phyloP scores from a whole-genome alignment of 2,329 filamentous ascomycete species.

The Leptographium radiaticola region DNA sequence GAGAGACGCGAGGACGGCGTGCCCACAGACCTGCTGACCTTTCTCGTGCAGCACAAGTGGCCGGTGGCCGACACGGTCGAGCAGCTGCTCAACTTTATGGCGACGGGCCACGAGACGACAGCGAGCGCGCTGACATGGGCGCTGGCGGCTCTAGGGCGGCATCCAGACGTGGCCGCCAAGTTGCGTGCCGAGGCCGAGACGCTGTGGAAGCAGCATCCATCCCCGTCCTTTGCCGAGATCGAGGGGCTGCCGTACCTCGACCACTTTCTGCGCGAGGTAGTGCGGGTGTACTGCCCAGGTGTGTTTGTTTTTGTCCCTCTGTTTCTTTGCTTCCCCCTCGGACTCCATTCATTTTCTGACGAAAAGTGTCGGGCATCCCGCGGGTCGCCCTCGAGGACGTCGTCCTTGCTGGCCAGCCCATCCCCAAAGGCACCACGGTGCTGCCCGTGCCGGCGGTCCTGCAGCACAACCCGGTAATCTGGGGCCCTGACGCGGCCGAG shows the following conservation, averaged over 20 bases:
- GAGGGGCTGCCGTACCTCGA: slow-evolving; percentile 19
- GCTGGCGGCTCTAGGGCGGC: slow-evolving; percentile 17
- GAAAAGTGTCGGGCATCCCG: slow-evolving; percentile 5
- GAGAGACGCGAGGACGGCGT: slow-evolving; percentile 14
- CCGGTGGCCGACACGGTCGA: slow-evolving; percentile 7
- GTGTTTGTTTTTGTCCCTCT: background rate
- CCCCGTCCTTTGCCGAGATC: slow-evolving; percentile 3
- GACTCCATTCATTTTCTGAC: too few relatives aligned
- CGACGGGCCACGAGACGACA: slow-evolving; percentile 21
- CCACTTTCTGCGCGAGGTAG: slow-evolving; percentile 21
- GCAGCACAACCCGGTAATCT: slow-evolving; percentile 13
- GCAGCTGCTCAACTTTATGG: slow-evolving; percentile 15
- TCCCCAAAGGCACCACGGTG: slow-evolving; percentile 15
- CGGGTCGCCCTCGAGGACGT: slow-evolving; percentile 10
- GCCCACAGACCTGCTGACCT: slow-evolving; percentile 15
- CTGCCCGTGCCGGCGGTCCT: slow-evolving; percentile 12
- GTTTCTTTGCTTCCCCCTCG: background rate
- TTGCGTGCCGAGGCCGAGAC: slow-evolving; percentile 8
- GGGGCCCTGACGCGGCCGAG: slow-evolving; percentile 14
- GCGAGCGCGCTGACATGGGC: slow-evolving; percentile 21
- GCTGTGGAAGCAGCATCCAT: background rate
- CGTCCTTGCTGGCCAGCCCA: slow-evolving; percentile 11
- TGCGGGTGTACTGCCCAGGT: slow-evolving; percentile 21
- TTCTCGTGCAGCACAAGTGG: slow-evolving; percentile 14
- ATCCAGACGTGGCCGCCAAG: slow-evolving; percentile 20